Evolutionary conservation across 2,329 filamentous ascomycete genomes (phyloP).

Genomic region (Phialophora verrucosa): DNA sequence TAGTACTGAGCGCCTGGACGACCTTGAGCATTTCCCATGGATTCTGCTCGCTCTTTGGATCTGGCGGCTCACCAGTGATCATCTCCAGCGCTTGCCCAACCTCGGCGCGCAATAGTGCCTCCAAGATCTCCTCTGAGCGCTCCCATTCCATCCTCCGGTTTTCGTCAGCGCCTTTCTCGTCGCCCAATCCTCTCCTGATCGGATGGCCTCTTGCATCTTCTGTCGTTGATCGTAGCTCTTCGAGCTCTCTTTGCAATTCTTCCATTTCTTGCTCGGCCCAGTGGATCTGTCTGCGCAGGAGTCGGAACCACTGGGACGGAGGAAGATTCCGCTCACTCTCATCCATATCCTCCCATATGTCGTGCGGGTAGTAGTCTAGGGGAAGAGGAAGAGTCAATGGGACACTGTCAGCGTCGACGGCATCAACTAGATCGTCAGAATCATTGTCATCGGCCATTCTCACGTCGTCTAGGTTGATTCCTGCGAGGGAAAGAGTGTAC

Average conservation of each 20-base stretch:
- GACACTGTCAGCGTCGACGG: constrained; percentile 45
- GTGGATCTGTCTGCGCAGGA: constrained; percentile 54
- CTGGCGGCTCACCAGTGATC: constrained; percentile 24
- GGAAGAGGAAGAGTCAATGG: constrained; percentile 43
- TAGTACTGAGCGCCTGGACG: constrained; percentile 14
- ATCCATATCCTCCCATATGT: constrained; percentile 51
- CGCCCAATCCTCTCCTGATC: constrained; percentile 27
- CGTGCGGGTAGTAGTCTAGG: constrained; percentile 42
- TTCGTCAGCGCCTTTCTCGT: constrained; percentile 37
- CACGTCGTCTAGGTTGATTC: constrained; percentile 41
- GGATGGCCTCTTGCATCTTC: constrained; percentile 36
- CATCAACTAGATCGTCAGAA: constrained; percentile 35
- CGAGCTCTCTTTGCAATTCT: constrained; percentile 46
- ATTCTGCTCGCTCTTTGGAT: constrained; percentile 19
- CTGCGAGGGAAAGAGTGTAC: constrained; percentile 23
- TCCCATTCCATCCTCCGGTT: constrained; percentile 35
- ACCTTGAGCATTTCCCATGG: constrained; percentile 28
- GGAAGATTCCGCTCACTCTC: constrained; percentile 51
- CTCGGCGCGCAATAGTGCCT: constrained; percentile 33
- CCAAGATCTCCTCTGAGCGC: constrained; percentile 35
- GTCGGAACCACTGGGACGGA: constrained; percentile 51
- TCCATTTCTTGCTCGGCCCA: constrained; percentile 54
- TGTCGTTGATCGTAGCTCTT: constrained; percentile 29
- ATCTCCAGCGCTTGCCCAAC: constrained; percentile 25
- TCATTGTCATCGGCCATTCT: constrained; percentile 41